These are phyloP conservation scores for Fragosphaeria purpurea DNA, from an alignment of 2,329 filamentous ascomycete species.

Conservation along the genomic window DNA sequence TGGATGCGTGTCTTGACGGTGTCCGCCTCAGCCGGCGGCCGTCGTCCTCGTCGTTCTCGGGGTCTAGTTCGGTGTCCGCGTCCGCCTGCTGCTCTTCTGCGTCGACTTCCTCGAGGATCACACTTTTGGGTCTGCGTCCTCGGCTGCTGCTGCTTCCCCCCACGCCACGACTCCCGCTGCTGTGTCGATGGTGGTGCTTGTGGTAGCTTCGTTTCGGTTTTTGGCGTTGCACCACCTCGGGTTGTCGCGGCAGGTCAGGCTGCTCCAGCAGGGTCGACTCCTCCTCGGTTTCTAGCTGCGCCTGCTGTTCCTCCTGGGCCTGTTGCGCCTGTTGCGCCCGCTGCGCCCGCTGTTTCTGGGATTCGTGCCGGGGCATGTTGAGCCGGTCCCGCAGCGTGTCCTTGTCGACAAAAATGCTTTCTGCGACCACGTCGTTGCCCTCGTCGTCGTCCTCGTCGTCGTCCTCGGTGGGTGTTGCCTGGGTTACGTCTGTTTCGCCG, in stretches of 20 bases:
- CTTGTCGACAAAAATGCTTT: conserved; percentile 6
- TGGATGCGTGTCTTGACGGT: background rate
- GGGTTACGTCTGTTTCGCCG: conserved; percentile 26
- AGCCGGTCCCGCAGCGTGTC: conserved; percentile 10
- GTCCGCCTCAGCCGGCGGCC: conserved; percentile 5
- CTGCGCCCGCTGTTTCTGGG: conserved; percentile 1
- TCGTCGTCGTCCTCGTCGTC: conserved; percentile 13
- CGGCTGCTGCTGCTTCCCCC: conserved; percentile 6
- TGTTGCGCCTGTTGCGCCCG: background rate
- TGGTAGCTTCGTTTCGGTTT: conserved; percentile 1
- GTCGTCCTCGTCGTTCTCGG: conserved; percentile 5
- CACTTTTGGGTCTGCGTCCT: conserved; percentile 3
- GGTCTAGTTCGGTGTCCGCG: conserved; percentile 1
- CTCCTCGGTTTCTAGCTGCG: background rate
- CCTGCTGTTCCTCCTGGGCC: background rate
- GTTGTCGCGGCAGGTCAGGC: background rate
- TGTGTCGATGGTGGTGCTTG: conserved; percentile 1
- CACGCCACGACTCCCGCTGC: conserved; percentile 6
- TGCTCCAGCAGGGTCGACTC: background rate
- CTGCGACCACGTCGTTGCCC: conserved; percentile 2
- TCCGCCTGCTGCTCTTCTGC: conserved; percentile 9
- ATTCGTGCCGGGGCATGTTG: conserved; percentile 2
- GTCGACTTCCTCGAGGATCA: conserved; percentile 11
- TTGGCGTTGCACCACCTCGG: background rate
- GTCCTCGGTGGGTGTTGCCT: conserved; percentile 24